Evolutionary conservation across 805 yeast species (phyloP).

Genomic region (Spathaspora arborariae): DNA sequence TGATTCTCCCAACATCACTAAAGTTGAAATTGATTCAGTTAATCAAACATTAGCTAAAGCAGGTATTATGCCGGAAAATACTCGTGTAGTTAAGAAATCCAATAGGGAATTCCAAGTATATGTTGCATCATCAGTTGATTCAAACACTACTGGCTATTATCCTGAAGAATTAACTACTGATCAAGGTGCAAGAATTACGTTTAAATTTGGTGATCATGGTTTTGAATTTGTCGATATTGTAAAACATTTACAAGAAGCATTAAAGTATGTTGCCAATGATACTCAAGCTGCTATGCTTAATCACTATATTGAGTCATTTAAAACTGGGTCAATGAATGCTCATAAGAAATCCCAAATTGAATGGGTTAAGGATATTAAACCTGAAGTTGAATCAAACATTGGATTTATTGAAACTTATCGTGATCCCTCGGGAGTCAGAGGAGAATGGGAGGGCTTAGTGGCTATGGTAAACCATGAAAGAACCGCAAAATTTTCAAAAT

Average conservation of each 20-base stretch:
- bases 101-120: constrained; percentile 51
- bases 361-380: constrained; percentile 88
- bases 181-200: constrained; percentile 36
- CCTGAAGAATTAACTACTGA: constrained; percentile 44
- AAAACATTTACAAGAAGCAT: constrained; percentile 53
- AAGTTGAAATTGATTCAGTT: constrained; percentile 61
- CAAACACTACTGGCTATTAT: constrained; percentile 48
- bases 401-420: constrained; percentile 93
- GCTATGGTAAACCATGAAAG: constrained; percentile 88
- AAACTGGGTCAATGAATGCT: constrained; percentile 78
- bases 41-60: constrained; percentile 61
- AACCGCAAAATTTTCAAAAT: constrained; percentile 69
- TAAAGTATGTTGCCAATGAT: constrained; percentile 64
- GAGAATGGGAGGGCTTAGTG: constrained; percentile 91
- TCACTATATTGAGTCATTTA: constrained; percentile 64
- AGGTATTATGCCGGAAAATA: constrained; percentile 74
- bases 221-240: constrained; percentile 61
- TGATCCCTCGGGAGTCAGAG: constrained; percentile 87
- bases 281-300: constrained; percentile 65
- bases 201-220: constrained; percentile 77
- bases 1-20: constrained; percentile 39
- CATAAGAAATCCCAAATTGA: constrained; percentile 79
- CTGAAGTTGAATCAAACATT: constrained; percentile 66
- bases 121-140: constrained; percentile 62
- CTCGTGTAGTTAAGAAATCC: constrained; percentile 60